A percentile compares a stretch with the other conserved stretches of the same genome.
phyloP scores from a whole-genome alignment of 768 basidiomycete genomes.

The Kwoniella newhampshirensis region DNA sequence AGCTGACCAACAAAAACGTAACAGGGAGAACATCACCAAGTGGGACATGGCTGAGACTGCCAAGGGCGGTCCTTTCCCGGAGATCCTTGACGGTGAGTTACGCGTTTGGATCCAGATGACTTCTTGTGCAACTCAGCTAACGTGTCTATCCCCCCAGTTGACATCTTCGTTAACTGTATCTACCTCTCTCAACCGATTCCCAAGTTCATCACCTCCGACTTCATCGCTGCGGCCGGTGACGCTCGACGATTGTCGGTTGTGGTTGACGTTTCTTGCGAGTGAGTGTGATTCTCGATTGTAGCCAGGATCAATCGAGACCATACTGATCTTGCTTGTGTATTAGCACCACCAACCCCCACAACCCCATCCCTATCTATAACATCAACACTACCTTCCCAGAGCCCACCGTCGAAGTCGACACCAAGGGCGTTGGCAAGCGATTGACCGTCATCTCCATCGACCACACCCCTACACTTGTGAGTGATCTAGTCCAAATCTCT shows the following conservation, averaged over 20 bases:
- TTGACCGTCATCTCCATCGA: constrained; percentile 92
- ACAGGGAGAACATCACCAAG: constrained; percentile 87
- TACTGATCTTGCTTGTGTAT: background rate
- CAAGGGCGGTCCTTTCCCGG: constrained; percentile 92
- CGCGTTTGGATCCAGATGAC: background rate
- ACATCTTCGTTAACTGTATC: constrained; percentile 99
- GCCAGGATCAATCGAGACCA: no score
- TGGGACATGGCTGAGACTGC: constrained; percentile 98
- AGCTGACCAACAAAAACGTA: no score
- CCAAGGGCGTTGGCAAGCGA: constrained; percentile 70
- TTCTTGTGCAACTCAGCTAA: background rate
- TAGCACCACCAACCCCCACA: constrained; percentile 93
- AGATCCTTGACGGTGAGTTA: constrained; percentile 72
- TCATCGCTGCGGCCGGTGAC: constrained; percentile 70
- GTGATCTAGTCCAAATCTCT: constrained; percentile 12
- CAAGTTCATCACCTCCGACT: constrained; percentile 55
- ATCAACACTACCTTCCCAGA: constrained; percentile 91
- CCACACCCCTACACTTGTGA: constrained; percentile 80
- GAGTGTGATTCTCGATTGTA: constrained; percentile 13
- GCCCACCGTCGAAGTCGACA: constrained; percentile 82
- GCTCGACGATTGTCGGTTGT: constrained; percentile 71
- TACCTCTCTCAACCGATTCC: constrained; percentile 67
- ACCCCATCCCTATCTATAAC: constrained; percentile 91
- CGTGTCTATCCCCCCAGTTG: constrained; percentile 59
- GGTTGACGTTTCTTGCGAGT: constrained; percentile 96